Evolutionary conservation across 108 stramenopile genomes (phyloP).

Genomic region (Discostella stelligeroides): DNA sequence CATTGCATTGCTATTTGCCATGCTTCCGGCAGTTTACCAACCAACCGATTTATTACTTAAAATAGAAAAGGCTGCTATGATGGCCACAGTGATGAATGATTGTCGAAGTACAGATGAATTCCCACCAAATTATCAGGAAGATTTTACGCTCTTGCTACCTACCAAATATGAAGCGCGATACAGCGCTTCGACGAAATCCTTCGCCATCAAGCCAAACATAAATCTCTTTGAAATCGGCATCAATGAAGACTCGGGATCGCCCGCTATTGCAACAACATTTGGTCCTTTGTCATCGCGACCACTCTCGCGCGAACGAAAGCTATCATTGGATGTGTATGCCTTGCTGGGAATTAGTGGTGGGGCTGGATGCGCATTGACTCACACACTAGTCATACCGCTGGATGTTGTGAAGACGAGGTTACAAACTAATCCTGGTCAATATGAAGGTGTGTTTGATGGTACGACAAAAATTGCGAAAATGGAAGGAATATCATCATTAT

Average conservation of each 20-base stretch:
- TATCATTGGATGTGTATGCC: slow-evolving; percentile 55
- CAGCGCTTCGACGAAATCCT: slow-evolving; percentile 19
- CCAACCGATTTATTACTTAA: slow-evolving; percentile 42
- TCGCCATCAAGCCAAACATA: slow-evolving; percentile 52
- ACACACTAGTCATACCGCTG: slow-evolving; percentile 87
- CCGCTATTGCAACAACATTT: slow-evolving; percentile 63
- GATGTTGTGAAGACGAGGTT: slow-evolving; percentile 82
- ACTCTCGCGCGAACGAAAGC: slow-evolving; percentile 50
- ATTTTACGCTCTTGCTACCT: slow-evolving; percentile 53
- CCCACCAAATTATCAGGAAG: slow-evolving; percentile 25
- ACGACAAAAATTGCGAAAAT: slow-evolving; percentile 60
- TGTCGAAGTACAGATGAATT: slow-evolving; percentile 23
- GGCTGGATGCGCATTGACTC: slow-evolving; percentile 89
- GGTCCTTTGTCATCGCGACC: slow-evolving; percentile 64
- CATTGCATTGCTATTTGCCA: slow-evolving; percentile 64
- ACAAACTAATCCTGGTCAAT: slow-evolving; percentile 74
- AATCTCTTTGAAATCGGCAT: slow-evolving; percentile 56
- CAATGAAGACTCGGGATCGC: slow-evolving; percentile 55
- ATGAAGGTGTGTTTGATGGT: slow-evolving; percentile 49
- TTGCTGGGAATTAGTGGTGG: slow-evolving; percentile 88
- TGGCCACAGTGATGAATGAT: slow-evolving; percentile 14
- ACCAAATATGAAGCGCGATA: slow-evolving; percentile 31
- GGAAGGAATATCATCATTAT: slow-evolving; percentile 74
- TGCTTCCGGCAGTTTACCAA: slow-evolving; percentile 74
- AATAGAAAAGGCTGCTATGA: slow-evolving; percentile 19